Conservation (phyloP, 495 filamentous ascomycete species). For the Podospora didyma region DNA sequence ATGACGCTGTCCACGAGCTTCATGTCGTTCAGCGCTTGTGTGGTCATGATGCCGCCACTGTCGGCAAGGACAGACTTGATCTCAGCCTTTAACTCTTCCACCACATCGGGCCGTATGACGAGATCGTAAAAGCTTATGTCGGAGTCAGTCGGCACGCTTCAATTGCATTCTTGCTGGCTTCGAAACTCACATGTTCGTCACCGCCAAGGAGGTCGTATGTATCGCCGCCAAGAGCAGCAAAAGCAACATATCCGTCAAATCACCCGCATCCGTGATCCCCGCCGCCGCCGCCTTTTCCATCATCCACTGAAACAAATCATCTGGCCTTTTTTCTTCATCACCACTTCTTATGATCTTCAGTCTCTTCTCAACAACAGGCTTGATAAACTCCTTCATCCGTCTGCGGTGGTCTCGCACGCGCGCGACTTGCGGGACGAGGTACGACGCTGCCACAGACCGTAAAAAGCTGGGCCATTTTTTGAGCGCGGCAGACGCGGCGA, state of each 20-base stretch:
- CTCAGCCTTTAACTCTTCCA: constrained; percentile 28
- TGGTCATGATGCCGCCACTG: constrained; percentile 20
- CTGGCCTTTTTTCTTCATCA: neutral
- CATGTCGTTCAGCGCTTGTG: constrained; percentile 5
- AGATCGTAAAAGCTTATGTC: constrained; percentile 44
- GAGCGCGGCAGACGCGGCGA: constrained; percentile 6
- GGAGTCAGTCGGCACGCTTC: no score
- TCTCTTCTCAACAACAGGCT: constrained; percentile 5
- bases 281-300: constrained; percentile 6
- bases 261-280: neutral
- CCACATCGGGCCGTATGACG: constrained; percentile 33
- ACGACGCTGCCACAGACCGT: neutral
- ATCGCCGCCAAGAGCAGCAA: constrained; percentile 41
- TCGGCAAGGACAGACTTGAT: constrained; percentile 22
- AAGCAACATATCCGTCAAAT: constrained; percentile 9
- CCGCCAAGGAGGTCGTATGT: constrained; percentile 36
- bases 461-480: constrained; percentile 11
- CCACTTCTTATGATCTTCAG: constrained; percentile 2
- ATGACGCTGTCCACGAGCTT: constrained; percentile 11
- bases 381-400: neutral
- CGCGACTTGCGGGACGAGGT: neutral
- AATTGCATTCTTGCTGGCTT: no score
- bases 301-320: neutral
- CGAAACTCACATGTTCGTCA: neutral
- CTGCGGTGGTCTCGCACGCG: neutral